Conservation (phyloP, 2,329 filamentous ascomycete genomes). For the Fusarium sp. region DNA sequence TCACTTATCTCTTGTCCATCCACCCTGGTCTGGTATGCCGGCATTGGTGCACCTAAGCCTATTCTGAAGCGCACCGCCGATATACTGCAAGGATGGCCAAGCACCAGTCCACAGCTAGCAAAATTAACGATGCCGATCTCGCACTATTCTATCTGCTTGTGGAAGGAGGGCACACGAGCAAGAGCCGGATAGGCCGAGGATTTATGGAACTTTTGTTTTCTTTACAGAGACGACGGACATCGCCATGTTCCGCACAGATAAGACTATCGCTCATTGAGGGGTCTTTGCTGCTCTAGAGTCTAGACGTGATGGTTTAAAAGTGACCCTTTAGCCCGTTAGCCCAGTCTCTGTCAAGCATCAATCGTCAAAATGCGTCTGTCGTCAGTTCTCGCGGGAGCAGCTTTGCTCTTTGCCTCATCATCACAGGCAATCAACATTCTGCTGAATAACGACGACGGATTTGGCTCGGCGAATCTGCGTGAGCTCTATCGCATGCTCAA, state of each 20-base stretch:
- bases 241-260: slow-evolving; percentile 5
- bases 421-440: slow-evolving; percentile 44
- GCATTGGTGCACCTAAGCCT: no score
- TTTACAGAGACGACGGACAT: slow-evolving; percentile 28
- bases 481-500: slow-evolving; percentile 46
- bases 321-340: neutral
- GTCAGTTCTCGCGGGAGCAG: slow-evolving; percentile 26
- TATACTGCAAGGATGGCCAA: neutral
- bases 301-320: neutral
- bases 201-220: slow-evolving; percentile 24
- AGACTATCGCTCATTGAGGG: neutral
- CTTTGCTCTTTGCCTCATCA: slow-evolving; percentile 28
- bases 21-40: no score
- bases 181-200: neutral
- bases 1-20: no score
- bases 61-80: no score
- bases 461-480: slow-evolving; percentile 45
- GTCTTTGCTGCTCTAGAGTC: no score
- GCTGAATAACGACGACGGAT: slow-evolving; percentile 46
- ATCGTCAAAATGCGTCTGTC: slow-evolving; percentile 37
- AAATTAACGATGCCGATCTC: no score
- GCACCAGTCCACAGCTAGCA: no score
- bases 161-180: neutral
- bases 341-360: neutral
- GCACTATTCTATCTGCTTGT: no score